Evolutionary conservation across 345 rosid species (phyloP).

Genomic region (Microthlaspi erraticum): DNA sequence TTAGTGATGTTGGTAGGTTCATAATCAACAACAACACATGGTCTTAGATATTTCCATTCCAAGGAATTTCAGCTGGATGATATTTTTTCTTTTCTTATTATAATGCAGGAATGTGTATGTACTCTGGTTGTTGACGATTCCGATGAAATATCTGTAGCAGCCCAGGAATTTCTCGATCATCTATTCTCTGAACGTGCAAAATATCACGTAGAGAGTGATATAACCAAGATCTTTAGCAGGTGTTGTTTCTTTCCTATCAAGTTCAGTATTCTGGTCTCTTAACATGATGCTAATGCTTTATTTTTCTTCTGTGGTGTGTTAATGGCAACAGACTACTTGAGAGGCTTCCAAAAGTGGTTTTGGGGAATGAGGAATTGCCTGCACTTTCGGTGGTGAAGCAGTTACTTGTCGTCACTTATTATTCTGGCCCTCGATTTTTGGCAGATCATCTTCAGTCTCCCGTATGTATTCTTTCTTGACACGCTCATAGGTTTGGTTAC

Average conservation of each 20-base stretch:
- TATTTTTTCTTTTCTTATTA: constrained; percentile 20
- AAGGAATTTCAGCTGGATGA: constrained; percentile 12
- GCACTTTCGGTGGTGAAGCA: constrained; percentile 77
- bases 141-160: constrained; percentile 67
- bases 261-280: constrained; percentile 8
- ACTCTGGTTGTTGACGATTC: constrained; percentile 81
- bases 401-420: constrained; percentile 76
- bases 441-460: constrained; percentile 81
- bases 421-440: constrained; percentile 80
- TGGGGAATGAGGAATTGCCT: constrained; percentile 70
- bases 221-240: constrained; percentile 73
- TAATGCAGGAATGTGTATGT: constrained; percentile 83
- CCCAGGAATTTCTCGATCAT: constrained; percentile 66
- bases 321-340: constrained; percentile 65
- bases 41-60: background rate
- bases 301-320: constrained; percentile 12
- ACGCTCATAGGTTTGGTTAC: constrained; percentile 37
- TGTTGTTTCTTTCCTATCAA: constrained; percentile 35
- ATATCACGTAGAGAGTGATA: constrained; percentile 54
- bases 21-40: constrained; percentile 14
- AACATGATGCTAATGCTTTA: background rate
- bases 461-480: constrained; percentile 58
- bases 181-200: constrained; percentile 53
- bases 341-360: constrained; percentile 85
- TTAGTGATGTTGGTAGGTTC: constrained; percentile 76